Evolutionary conservation across 495 filamentous ascomycete species (phyloP).

Genomic region (Glutinoglossum americanum): DNA sequence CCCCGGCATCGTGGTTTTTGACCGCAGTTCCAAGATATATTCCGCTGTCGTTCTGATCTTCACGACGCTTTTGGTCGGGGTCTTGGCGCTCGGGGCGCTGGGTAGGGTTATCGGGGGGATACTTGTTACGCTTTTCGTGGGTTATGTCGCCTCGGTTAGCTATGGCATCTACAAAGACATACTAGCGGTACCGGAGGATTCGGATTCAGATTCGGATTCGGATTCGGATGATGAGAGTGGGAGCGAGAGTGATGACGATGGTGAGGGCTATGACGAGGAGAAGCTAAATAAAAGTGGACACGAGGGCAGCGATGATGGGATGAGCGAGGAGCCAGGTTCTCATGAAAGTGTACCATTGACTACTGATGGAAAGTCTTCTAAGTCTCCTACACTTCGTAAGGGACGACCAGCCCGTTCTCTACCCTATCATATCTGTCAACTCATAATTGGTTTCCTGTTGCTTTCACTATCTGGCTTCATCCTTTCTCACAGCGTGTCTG

Average conservation of each 20-base stretch:
- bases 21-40: constrained; percentile 28
- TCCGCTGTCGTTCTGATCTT: constrained; percentile 17
- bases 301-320: background rate
- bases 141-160: constrained; percentile 26
- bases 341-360: background rate
- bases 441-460: constrained; percentile 26
- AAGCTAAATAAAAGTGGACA: too few species aligned
- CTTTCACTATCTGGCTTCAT: constrained; percentile 28
- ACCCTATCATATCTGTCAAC: background rate
- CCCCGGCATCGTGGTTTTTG: constrained; percentile 16
- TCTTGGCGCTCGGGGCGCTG: constrained; percentile 14
- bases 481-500: constrained; percentile 21
- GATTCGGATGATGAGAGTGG: constrained; percentile 8
- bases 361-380: background rate
- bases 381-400: background rate
- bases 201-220: constrained; percentile 16
- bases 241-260: background rate
- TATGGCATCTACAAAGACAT: constrained; percentile 26
- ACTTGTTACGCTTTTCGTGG: constrained; percentile 21
- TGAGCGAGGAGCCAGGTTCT: background rate
- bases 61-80: constrained; percentile 18
- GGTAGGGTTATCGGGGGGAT: constrained; percentile 18
- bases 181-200: constrained; percentile 18
- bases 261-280: background rate
- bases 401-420: constrained; percentile 1